Evolutionary conservation across 192 early-diverging fungal species (phyloP).

Genomic region (Coemansia sp.): DNA sequence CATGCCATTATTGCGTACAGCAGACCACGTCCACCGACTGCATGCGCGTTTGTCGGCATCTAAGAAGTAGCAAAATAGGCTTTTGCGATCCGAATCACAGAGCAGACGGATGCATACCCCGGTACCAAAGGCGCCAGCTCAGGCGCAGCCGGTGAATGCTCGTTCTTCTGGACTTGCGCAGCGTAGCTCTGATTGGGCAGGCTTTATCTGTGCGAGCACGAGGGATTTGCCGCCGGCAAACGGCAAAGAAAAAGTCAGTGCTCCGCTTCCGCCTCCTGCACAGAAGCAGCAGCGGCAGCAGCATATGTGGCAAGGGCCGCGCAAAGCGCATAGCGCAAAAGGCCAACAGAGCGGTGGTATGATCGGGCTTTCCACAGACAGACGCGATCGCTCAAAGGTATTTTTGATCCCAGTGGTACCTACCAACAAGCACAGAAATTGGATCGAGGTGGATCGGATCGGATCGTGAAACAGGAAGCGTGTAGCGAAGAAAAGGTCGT

Average conservation of each 20-base stretch:
- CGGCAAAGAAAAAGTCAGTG: slow-evolving; percentile 1
- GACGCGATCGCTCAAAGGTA: not conserved
- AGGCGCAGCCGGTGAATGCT: not conserved
- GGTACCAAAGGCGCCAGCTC: not conserved
- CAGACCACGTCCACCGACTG: not conserved
- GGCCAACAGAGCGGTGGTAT: not conserved
- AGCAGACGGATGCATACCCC: not conserved
- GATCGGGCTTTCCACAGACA: not conserved
- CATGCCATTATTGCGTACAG: not conserved
- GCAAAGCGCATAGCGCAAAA: not conserved
- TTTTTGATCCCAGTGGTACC: not conserved
- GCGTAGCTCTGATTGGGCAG: not conserved
- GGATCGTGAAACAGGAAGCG: not conserved
- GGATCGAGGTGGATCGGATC: not conserved
- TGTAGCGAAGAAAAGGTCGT: not conserved
- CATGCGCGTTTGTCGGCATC: slow-evolving; percentile 3
- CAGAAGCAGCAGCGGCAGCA: not conserved
- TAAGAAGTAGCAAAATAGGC: slow-evolving; percentile 4
- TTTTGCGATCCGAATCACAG: not conserved
- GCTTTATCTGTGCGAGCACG: not conserved
- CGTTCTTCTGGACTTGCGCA: not conserved
- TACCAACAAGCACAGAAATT: not conserved
- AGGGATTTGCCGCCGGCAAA: not conserved
- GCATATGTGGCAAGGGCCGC: not conserved
- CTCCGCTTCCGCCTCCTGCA: not conserved